Conservation (phyloP, 2,329 filamentous ascomycete species). For the Raffaelea albimanens region DNA sequence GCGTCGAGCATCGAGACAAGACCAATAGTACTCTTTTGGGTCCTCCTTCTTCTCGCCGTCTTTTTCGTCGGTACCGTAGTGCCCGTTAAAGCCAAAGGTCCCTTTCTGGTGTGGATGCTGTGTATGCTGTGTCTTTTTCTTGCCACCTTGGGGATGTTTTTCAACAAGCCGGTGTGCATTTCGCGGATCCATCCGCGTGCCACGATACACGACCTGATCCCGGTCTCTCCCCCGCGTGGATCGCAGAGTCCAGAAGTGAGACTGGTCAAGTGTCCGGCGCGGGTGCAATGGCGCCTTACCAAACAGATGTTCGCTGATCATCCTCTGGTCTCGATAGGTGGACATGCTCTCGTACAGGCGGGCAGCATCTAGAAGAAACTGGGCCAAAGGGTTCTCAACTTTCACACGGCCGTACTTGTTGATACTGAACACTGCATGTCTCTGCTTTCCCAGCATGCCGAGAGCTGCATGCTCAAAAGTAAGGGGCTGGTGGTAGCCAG, state of each 20-base stretch:
- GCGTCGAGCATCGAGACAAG: too few species aligned
- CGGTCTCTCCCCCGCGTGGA: conserved; percentile 29
- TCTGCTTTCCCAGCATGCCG: neutral
- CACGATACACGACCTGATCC: conserved; percentile 32
- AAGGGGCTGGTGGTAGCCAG: neutral
- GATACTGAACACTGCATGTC: neutral
- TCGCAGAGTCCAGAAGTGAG: conserved; percentile 30
- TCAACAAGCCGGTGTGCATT: neutral
- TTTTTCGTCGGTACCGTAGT: too few species aligned
- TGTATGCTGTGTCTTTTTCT: too few species aligned
- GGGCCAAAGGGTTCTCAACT: conserved; percentile 2
- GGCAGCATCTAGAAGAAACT: conserved; percentile 23
- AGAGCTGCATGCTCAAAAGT: neutral
- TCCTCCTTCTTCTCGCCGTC: too few species aligned
- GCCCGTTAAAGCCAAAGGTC: too few species aligned
- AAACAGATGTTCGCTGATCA: conserved; percentile 24
- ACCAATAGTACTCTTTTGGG: too few species aligned
- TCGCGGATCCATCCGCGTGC: conserved; percentile 15
- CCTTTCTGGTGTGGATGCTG: too few species aligned
- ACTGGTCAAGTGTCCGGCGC: conserved; percentile 35
- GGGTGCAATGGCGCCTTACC: conserved; percentile 28
- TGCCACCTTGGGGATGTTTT: neutral
- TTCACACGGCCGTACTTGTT: neutral
- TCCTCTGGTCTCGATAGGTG: conserved; percentile 22
- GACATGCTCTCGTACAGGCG: conserved; percentile 26